These are phyloP conservation scores for Pisolithus thermaeus DNA, from an alignment of 1,284 basidiomycete species.

Conservation along the genomic window DNA sequence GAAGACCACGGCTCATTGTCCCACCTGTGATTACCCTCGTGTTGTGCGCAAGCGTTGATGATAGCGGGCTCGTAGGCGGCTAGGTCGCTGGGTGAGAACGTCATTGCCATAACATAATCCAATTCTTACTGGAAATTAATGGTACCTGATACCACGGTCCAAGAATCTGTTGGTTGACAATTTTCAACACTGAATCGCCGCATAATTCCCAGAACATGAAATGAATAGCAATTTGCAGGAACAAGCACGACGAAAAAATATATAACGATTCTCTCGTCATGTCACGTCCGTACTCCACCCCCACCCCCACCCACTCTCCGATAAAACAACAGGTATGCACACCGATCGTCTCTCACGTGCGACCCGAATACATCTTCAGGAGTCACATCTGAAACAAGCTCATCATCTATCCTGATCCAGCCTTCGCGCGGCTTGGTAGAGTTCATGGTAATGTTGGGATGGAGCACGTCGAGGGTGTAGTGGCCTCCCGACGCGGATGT, in stretches of 20 bases:
- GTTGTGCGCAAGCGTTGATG: no score
- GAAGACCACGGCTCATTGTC: no score
- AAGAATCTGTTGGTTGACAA: no score
- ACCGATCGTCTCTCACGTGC: slow-evolving; percentile 57
- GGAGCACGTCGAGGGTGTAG: slow-evolving; percentile 90
- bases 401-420: slow-evolving; percentile 95
- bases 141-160: no score
- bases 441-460: slow-evolving; percentile 61
- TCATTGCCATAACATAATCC: no score
- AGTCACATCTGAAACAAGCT: slow-evolving; percentile 76
- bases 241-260: neutral
- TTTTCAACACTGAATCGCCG: no score
- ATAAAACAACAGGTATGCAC: slow-evolving; percentile 91
- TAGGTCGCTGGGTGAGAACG: no score
- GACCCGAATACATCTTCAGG: slow-evolving; percentile 73
- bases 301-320: slow-evolving; percentile 31
- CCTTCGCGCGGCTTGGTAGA: slow-evolving; percentile 41
- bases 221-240: neutral
- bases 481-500: slow-evolving; percentile 88
- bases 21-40: no score
- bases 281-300: slow-evolving; percentile 12
- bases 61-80: no score
- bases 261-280: no score
- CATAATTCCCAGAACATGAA: no score
- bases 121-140: no score